A percentile compares a stretch with the other conserved stretches of the same genome.
Evolutionary conservation across 176 grass and related monocot species (phyloP).

Genomic region (Cymbopogon citratus): DNA sequence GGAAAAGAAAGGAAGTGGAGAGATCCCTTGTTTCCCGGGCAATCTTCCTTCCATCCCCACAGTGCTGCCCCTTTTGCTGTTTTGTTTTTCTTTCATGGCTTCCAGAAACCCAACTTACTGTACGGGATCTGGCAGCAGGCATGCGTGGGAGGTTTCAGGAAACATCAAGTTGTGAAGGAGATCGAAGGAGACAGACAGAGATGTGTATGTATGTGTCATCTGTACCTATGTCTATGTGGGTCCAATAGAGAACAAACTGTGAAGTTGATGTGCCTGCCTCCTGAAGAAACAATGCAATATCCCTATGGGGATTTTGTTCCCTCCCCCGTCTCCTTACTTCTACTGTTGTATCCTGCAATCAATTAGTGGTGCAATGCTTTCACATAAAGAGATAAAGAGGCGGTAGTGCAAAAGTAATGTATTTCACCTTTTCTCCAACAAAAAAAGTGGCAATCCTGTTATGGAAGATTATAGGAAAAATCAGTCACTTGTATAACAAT

Average conservation of each 20-base stretch:
- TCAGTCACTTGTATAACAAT: not conserved
- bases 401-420: not conserved
- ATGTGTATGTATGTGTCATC: conserved; percentile 38
- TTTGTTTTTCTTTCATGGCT: conserved; percentile 11
- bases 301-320: conserved; percentile 35
- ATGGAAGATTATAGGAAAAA: not conserved
- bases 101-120: conserved; percentile 47
- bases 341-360: conserved; percentile 25
- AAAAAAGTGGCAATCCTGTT: not conserved
- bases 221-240: conserved; percentile 26
- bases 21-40: conserved; percentile 46
- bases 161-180: conserved; percentile 36
- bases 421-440: not conserved
- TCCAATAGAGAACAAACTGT: conserved; percentile 27
- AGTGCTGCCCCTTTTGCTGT: not conserved
- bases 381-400: not conserved
- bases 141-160: conserved; percentile 53
- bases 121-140: conserved; percentile 36
- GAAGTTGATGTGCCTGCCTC: conserved; percentile 43
- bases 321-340: not conserved
- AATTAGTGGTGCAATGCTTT: conserved; percentile 29
- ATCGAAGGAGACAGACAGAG: conserved; percentile 14
- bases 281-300: conserved; percentile 41
- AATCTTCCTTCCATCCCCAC: conserved; percentile 47
- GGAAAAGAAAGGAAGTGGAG: conserved; percentile 29